Conservation (phyloP, 306 rosid species). For the Cicer arietinum region DNA sequence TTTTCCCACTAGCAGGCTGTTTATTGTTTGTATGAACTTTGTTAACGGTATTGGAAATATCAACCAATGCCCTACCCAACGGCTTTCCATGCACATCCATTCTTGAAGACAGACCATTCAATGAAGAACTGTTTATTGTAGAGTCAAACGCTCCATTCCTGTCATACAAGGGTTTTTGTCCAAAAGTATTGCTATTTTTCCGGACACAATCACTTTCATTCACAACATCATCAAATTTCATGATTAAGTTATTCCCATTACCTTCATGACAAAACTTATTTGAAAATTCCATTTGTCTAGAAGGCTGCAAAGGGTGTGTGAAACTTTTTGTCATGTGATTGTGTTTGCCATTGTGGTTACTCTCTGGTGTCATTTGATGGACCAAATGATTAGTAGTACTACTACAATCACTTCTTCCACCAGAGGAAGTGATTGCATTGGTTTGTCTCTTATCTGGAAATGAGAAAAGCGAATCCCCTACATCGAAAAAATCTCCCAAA, state of each 20-base stretch:
- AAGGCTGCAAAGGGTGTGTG: slow-evolving; percentile 55
- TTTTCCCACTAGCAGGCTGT: slow-evolving; percentile 53
- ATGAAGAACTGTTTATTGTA: slow-evolving; percentile 39
- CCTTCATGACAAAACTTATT: slow-evolving; percentile 48
- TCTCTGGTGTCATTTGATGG: slow-evolving; percentile 30
- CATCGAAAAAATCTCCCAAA: slow-evolving; percentile 66
- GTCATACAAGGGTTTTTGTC: slow-evolving; percentile 43
- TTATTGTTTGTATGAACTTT: slow-evolving; percentile 42
- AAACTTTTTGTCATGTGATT: slow-evolving; percentile 36
- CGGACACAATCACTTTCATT: slow-evolving; percentile 45
- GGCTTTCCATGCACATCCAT: slow-evolving; percentile 47
- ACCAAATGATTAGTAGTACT: slow-evolving; percentile 52
- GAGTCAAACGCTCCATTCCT: slow-evolving; percentile 35
- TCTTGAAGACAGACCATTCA: slow-evolving; percentile 50
- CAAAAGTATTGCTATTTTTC: slow-evolving; percentile 49
- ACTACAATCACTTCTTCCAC: slow-evolving; percentile 43
- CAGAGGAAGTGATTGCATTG: slow-evolving; percentile 13
- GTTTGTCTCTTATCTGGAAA: slow-evolving; percentile 43
- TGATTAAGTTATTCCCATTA: slow-evolving; percentile 68
- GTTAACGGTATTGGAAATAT: slow-evolving; percentile 66
- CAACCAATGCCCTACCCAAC: slow-evolving; percentile 58
- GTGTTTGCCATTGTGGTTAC: neutral
- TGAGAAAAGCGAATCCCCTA: slow-evolving; percentile 49
- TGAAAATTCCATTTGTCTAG: slow-evolving; percentile 49
- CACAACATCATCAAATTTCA: slow-evolving; percentile 69